These are phyloP conservation scores for Tricladium varicosporioides DNA, from an alignment of 2,329 filamentous ascomycete genomes.

Conservation along the genomic window DNA sequence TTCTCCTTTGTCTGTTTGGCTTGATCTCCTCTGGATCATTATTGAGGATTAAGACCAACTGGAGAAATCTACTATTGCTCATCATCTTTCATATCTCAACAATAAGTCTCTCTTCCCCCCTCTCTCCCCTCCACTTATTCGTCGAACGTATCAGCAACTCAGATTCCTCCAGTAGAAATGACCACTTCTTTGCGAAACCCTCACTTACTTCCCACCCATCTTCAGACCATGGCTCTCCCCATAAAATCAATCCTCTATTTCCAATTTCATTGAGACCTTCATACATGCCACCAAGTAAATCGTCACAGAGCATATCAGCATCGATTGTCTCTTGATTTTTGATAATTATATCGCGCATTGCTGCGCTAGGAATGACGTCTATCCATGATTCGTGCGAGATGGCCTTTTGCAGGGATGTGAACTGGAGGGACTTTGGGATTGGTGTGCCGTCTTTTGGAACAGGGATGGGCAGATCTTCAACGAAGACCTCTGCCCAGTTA, in stretches of 20 bases:
- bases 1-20: no score
- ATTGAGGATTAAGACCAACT: no score
- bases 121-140: conserved; percentile 33
- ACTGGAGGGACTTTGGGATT: conserved; percentile 10
- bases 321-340: conserved; percentile 5
- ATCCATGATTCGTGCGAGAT: conserved; percentile 14
- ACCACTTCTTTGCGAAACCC: conserved; percentile 45
- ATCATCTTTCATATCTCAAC: conserved; percentile 1
- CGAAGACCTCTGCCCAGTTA: conserved; percentile 3
- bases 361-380: conserved; percentile 10
- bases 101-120: conserved; percentile 8
- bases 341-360: conserved; percentile 18
- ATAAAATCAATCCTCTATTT: conserved; percentile 27
- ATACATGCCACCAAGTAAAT: conserved; percentile 13
- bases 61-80: no score
- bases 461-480: background rate
- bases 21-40: no score
- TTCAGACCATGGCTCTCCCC: conserved; percentile 45
- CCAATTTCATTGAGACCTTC: conserved; percentile 15
- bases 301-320: conserved; percentile 9
- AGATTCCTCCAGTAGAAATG: conserved; percentile 39
- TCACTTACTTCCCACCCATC: conserved; percentile 46
- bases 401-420: conserved; percentile 13
- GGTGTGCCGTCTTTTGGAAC: background rate
- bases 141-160: conserved; percentile 36